Base-by-base conservation (phyloP, 164 flowering plant genomes). In the Annona squamosa region DNA sequence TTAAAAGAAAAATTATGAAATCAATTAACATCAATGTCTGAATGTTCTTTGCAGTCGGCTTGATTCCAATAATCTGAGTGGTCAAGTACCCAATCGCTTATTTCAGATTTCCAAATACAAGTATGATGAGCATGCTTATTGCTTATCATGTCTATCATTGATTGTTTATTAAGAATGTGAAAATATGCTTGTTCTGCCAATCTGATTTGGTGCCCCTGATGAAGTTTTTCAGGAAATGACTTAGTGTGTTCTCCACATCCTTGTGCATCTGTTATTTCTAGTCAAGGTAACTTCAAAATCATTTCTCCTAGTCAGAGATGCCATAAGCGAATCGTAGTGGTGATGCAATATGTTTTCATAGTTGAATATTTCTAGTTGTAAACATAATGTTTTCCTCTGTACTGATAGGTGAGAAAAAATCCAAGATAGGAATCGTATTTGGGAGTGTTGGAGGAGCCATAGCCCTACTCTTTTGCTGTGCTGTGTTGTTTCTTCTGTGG, bases 161-260 rank as follows among this genome's bases (percentile, higher is more conserved):
- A 66, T 37, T 66, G 68, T 42, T 13, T 66, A 43, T 42, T 41
- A 66, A 66, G 9, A 5, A 66, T 66, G 43, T 42, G 10, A 37
- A 63, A 63, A 42, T 4, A 18, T 62, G 4, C 4, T 63, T 42
- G n/a, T 43, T 56, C 44, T 16, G 45, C 77, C 68, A 7, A 65
- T 46, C 63, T 72, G 70, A 56, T 70, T 75, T 70, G 42, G 17
- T 45, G 41, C 5, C 80, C 56, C 77, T 73, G 3, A 78, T 81
- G 65, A 87, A 94, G 99, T 83, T 89, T 90, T 74, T 78, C 94
- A 61, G 96, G 89, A 68, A 95, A 92, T 80, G 75, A 74, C 5
- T 82, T 95, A 79, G 84, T 84, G 67, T 95, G 99, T 67, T 56
- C 41, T 67, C 42, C 70, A 9, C 85, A 77, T 46, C 81, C 45